Percentiles rank a stretch among this genome's conserved stretches.
Conservation (phyloP, 371 early-diverging fungal genomes). For the Mortierella sp. region DNA sequence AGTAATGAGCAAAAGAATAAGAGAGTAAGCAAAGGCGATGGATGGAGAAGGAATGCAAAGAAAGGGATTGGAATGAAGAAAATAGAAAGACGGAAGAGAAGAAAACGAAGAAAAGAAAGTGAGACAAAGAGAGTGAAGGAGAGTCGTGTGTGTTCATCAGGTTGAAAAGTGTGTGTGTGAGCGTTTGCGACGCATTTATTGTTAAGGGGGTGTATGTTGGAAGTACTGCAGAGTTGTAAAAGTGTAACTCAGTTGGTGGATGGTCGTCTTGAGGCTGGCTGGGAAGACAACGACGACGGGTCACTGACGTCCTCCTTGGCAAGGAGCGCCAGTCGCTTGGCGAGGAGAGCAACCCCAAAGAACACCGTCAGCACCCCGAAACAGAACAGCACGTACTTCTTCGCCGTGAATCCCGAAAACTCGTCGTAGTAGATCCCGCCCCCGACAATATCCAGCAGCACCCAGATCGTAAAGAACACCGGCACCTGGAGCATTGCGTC, state of each 20-base stretch:
- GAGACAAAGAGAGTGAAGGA: neutral
- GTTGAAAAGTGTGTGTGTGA: too few relatives aligned
- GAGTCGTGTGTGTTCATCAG: too few relatives aligned
- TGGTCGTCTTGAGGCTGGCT: neutral
- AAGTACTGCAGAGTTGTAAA: neutral
- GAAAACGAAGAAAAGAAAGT: neutral
- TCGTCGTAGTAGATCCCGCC: slow-evolving; percentile 92
- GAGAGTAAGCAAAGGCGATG: neutral
- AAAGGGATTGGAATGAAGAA: neutral
- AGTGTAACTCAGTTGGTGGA: neutral
- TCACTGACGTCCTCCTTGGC: slow-evolving; percentile 55
- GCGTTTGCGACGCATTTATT: too few relatives aligned
- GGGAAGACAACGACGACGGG: neutral
- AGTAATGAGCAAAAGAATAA: neutral
- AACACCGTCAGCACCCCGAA: slow-evolving; percentile 82
- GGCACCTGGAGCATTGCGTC: slow-evolving; percentile 91
- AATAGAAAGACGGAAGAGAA: neutral
- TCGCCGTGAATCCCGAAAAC: slow-evolving; percentile 75
- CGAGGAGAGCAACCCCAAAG: slow-evolving; percentile 73
- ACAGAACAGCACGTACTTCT: slow-evolving; percentile 77
- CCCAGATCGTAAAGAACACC: slow-evolving; percentile 89
- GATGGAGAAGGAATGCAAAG: too few relatives aligned
- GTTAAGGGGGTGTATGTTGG: neutral
- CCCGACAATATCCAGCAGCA: slow-evolving; percentile 76
- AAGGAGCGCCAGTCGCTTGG: slow-evolving; percentile 58